phyloP scores from a whole-genome alignment of 495 filamentous ascomycete species.

The Tuber brumale region DNA sequence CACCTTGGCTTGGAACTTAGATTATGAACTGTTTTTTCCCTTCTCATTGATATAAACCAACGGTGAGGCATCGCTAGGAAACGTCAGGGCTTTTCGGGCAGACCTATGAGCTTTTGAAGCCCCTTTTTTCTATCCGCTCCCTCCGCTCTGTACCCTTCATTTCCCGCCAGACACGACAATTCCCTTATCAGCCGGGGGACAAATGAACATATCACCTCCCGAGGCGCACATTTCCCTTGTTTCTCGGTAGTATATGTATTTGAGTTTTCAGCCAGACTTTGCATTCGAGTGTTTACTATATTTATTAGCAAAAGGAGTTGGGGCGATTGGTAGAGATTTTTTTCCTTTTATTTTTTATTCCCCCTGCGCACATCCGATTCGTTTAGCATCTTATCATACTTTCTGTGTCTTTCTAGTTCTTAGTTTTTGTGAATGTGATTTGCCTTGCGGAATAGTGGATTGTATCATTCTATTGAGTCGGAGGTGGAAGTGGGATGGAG shows the following conservation, averaged over 20 bases:
- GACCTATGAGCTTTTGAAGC: background rate
- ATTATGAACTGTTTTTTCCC: background rate
- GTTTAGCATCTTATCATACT: background rate
- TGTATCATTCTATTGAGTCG: background rate
- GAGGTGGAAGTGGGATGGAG: background rate
- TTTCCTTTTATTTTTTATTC: background rate
- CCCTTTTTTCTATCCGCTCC: background rate
- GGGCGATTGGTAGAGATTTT: background rate
- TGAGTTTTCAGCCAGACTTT: background rate
- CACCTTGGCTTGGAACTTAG: background rate
- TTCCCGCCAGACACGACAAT: background rate
- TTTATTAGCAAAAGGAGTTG: conserved; percentile 2
- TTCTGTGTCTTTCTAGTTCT: background rate
- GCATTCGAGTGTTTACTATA: background rate
- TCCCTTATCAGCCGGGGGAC: background rate
- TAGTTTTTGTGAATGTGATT: background rate
- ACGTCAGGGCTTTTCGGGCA: background rate
- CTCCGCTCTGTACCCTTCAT: background rate
- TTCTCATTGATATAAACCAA: background rate
- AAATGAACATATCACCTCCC: background rate
- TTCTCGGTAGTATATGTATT: background rate
- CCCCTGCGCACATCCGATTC: background rate
- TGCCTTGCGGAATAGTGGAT: background rate
- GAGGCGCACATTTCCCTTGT: background rate
- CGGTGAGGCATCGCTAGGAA: background rate